Percentiles rank a stretch among this genome's conserved stretches.
Conservation (phyloP, 768 basidiomycete genomes). For the Agrocybe pediades region DNA sequence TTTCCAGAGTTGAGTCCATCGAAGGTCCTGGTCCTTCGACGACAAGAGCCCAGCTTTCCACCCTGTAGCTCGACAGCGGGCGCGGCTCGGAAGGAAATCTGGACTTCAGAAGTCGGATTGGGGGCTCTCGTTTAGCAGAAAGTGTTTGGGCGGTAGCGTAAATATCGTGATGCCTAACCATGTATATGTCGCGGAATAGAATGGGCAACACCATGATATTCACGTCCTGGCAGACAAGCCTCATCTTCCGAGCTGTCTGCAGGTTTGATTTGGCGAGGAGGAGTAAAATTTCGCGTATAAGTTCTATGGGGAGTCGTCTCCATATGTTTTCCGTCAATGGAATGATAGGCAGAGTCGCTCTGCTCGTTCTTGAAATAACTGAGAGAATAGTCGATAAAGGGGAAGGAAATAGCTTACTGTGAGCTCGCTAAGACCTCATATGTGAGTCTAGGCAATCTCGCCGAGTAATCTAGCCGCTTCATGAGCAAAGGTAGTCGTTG, state of each 20-base stretch:
- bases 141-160: conserved; percentile 30
- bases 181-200: conserved; percentile 30
- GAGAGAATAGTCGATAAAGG: neutral
- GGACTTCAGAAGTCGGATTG: conserved; percentile 28
- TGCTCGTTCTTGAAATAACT: neutral
- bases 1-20: conserved; percentile 32
- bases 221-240: conserved; percentile 33
- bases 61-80: conserved; percentile 31
- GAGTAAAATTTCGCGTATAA: conserved; percentile 33
- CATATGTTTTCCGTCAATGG: conserved; percentile 22
- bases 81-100: conserved; percentile 29
- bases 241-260: conserved; percentile 27
- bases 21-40: conserved; percentile 32
- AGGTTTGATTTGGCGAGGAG: conserved; percentile 25
- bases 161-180: conserved; percentile 29
- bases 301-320: conserved; percentile 33
- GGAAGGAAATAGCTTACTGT: too few relatives aligned
- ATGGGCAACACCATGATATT: conserved; percentile 36
- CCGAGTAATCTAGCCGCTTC: too few relatives aligned
- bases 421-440: too few relatives aligned
- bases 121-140: conserved; percentile 27
- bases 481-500: too few relatives aligned
- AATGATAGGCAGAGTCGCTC: neutral
- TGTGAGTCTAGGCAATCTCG: too few relatives aligned
- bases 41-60: conserved; percentile 32